Conservation (phyloP, 441 rosid genomes). For the Omphalea diandra region DNA sequence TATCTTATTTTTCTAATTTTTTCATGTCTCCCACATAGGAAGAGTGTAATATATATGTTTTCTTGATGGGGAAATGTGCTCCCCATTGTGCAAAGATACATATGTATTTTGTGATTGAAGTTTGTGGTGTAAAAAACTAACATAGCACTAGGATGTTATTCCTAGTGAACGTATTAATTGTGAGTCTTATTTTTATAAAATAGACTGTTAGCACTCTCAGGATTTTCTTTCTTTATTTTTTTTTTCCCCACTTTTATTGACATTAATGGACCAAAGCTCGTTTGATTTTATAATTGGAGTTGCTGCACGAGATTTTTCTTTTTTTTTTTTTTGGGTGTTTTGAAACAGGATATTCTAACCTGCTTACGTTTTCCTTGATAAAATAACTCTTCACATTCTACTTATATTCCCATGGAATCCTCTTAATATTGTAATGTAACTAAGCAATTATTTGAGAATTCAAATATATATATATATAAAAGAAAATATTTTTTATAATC, state of each 20-base stretch:
- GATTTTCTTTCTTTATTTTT: neutral
- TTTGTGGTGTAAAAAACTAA: constrained; percentile 27
- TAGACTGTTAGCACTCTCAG: constrained; percentile 15
- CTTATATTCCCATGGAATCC: no score
- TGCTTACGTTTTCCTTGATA: neutral
- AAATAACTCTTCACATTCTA: neutral
- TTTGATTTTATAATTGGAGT: neutral
- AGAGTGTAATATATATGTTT: constrained; percentile 18
- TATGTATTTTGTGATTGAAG: constrained; percentile 17
- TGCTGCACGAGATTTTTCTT: neutral
- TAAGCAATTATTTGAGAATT: no score
- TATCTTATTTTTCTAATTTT: neutral
- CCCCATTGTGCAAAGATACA: constrained; percentile 9
- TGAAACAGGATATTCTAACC: neutral
- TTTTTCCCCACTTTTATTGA: neutral
- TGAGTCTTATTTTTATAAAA: neutral
- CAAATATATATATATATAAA: no score
- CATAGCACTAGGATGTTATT: constrained; percentile 19
- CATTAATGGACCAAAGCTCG: neutral
- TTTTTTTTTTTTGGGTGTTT: neutral
- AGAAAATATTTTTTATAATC: no score
- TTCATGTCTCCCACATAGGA: neutral
- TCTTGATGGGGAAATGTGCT: constrained; percentile 4
- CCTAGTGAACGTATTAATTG: constrained; percentile 25
- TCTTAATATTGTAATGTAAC: no score